phyloP scores from a whole-genome alignment of 169 alveolate species.

The Babesia ovata region DNA sequence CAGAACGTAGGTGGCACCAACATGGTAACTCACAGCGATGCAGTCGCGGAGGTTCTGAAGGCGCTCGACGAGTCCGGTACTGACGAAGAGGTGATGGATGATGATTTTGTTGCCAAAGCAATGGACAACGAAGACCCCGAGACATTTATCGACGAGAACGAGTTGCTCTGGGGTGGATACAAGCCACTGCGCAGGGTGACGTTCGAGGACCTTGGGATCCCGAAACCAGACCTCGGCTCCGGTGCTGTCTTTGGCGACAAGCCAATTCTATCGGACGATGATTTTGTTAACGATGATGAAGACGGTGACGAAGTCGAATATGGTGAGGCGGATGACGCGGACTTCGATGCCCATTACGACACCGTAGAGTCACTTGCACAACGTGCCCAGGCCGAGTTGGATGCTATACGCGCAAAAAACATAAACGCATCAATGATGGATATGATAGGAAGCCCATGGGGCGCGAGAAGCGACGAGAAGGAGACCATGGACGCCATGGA shows the following conservation, averaged over 20 bases:
- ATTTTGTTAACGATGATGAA: background rate
- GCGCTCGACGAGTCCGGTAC: conserved; percentile 67
- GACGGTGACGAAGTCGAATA: background rate
- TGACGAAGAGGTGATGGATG: conserved; percentile 74
- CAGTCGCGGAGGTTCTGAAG: conserved; percentile 70
- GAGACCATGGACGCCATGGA: conserved; percentile 44
- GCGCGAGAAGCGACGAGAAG: conserved; percentile 9
- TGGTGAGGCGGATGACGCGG: background rate
- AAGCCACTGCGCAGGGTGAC: conserved; percentile 29
- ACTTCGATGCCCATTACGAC: conserved; percentile 6
- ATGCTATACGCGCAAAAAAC: background rate
- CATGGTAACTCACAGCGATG: background rate
- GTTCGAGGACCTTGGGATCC: conserved; percentile 14
- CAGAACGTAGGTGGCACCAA: conserved; percentile 2
- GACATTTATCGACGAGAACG: conserved; percentile 55
- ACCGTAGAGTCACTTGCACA: background rate
- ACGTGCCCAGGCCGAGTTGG: background rate
- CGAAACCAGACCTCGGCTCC: background rate
- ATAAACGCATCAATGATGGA: background rate
- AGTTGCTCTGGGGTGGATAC: conserved; percentile 72
- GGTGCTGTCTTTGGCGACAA: background rate
- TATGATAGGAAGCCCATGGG: background rate
- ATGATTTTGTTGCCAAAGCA: conserved; percentile 76
- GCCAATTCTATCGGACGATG: conserved; percentile 14
- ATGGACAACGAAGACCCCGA: conserved; percentile 58